phyloP scores from a whole-genome alignment of 129 eudicot species.

The Apium graveolens region DNA sequence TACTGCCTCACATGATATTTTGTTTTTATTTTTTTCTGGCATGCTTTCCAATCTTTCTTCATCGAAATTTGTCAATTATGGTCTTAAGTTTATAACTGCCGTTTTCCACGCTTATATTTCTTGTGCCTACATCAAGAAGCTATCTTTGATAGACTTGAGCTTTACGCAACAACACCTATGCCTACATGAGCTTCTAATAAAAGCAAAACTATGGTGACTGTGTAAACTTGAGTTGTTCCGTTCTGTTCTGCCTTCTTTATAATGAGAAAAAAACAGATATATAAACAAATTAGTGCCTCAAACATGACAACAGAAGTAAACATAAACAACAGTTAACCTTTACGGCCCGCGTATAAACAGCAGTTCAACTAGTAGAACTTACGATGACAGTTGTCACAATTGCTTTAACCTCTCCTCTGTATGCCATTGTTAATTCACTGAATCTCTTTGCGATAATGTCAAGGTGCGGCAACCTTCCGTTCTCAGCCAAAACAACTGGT shows the following conservation, averaged over 20 bases:
- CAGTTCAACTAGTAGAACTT: slow-evolving; percentile 25
- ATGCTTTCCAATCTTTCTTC: neutral
- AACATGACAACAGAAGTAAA: neutral
- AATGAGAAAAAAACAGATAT: neutral
- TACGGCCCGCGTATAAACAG: neutral
- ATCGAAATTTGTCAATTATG: neutral
- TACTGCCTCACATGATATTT: neutral
- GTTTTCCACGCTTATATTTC: neutral
- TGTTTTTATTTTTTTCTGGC: neutral
- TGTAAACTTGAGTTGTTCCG: neutral
- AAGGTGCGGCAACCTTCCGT: slow-evolving; percentile 61
- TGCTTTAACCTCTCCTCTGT: slow-evolving; percentile 76
- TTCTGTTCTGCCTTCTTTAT: no score
- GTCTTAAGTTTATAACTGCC: neutral
- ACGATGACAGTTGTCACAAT: slow-evolving; percentile 78
- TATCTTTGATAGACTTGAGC: neutral
- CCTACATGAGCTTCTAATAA: neutral
- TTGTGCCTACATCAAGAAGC: neutral
- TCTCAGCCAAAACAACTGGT: slow-evolving; percentile 68
- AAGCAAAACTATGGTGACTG: neutral
- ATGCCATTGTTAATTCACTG: slow-evolving; percentile 82
- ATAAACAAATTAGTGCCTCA: neutral
- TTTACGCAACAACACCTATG: neutral
- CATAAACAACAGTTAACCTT: neutral
- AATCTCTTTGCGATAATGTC: slow-evolving; percentile 64